Base-by-base conservation (phyloP, 1,284 basidiomycete genomes). In the Kalmanozyma brasiliensis region DNA sequence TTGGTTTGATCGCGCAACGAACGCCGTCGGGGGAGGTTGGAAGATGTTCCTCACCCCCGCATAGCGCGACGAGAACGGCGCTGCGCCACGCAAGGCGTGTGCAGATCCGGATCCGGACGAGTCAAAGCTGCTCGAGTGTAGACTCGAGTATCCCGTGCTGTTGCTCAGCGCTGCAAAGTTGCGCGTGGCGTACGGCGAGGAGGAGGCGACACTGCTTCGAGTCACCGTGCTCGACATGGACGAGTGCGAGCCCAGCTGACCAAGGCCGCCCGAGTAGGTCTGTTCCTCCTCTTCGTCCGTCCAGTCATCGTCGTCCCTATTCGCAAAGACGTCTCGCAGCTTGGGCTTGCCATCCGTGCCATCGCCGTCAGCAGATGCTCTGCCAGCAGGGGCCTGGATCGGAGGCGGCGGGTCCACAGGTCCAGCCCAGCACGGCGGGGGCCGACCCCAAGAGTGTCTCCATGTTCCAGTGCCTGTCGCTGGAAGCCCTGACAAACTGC, bases 211-310 rank as follows among this genome's bases (percentile, higher is more conserved):
- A 1, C 52, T 23, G 14, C 24, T 23, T 10, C 41, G 52, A 8
- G n/a, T n/a, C 17, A 22, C 13, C 4, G 24, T 51, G 29, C 45
- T 41, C 11, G 52, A 36, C 46, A 51, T 42, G 20, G 52, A 55
- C 9, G 60, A 60, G 4, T 51, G 35, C 8, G 73, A 64, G 26
- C 71, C 71, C 30, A 77, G 52, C 63, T 79, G 77, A 4, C 77
- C 77, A 0, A 79, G 43, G 0, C 77, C 77, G 35, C 77, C 77
- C 1, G 58, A 56, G 44, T 78, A 79, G 8, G 60, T 33, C 14
- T 67, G 70, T 40, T 64, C 65, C n/a, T 77, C 77, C 3, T 78
- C 77, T 41, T 77, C 77, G 51, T 79, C 77, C 5, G 68, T 73
- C 72, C 76, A 77, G 37, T 74, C 76, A 26, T 78, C 76, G 20